Percentiles rank a stretch among this genome's conserved stretches.
These are phyloP conservation scores for Psilocybe cubensis DNA, from an alignment of 768 basidiomycete genomes.

Conservation along the genomic window DNA sequence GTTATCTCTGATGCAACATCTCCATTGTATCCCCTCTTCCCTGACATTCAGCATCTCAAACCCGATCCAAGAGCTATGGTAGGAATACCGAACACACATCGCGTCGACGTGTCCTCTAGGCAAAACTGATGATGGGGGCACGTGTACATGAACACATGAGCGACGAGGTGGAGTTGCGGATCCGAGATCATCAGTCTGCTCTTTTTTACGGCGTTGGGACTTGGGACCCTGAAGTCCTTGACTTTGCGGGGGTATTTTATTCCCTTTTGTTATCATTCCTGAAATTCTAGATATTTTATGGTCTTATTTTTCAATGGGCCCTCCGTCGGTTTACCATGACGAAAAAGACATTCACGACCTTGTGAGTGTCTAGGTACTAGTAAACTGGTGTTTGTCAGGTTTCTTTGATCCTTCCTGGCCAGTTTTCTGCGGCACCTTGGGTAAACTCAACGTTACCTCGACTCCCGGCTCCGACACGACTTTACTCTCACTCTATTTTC, in stretches of 20 bases:
- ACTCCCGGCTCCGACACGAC: neutral
- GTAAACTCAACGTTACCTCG: neutral
- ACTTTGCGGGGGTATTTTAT: neutral
- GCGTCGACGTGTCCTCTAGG: neutral
- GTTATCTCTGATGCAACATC: neutral
- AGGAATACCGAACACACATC: neutral
- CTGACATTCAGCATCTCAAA: neutral
- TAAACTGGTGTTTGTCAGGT: neutral
- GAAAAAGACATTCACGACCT: neutral
- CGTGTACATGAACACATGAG: neutral
- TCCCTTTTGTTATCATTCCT: neutral
- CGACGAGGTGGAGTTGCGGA: neutral
- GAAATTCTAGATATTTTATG: neutral
- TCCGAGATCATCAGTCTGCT: neutral
- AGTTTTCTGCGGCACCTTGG: neutral
- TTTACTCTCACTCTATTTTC: neutral
- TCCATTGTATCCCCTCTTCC: neutral
- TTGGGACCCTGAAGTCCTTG: too few relatives aligned
- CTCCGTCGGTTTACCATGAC: neutral
- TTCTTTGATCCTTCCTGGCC: neutral
- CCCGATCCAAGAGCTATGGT: neutral
- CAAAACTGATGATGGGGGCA: neutral
- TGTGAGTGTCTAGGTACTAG: neutral
- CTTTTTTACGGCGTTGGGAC: neutral
- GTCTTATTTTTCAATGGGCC: neutral